phyloP scores from a whole-genome alignment of 768 basidiomycete genomes.

The Russula ochroleuca region DNA sequence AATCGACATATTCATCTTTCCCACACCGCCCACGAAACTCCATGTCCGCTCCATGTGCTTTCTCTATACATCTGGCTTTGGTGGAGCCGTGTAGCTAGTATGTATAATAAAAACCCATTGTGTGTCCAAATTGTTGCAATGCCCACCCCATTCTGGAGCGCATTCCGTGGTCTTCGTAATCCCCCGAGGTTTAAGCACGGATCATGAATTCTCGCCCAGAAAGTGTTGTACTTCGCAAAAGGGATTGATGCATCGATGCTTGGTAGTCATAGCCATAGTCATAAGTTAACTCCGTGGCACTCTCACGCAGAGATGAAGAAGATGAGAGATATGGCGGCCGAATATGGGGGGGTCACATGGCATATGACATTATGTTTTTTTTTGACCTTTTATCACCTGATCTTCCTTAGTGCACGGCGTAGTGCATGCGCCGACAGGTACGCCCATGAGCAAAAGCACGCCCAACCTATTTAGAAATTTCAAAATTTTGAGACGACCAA shows the following conservation, averaged over 20 bases:
- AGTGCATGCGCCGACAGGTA: not conserved
- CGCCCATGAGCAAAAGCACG: not conserved
- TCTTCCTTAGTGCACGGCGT: not conserved
- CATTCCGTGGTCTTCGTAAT: not conserved
- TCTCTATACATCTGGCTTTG: slow-evolving; percentile 9
- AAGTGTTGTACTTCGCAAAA: not conserved
- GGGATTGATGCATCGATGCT: not conserved
- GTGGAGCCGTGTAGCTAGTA: slow-evolving; percentile 24
- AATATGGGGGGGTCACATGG: slow-evolving; percentile 1
- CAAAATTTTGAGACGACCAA: not conserved
- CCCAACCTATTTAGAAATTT: not conserved
- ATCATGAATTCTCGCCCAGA: not conserved
- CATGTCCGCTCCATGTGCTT: slow-evolving; percentile 12
- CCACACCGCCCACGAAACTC: slow-evolving; percentile 5
- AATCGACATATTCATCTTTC: not conserved
- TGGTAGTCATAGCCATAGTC: not conserved
- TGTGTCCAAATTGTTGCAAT: not conserved
- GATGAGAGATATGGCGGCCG: not conserved
- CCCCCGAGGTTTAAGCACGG: slow-evolving; percentile 6
- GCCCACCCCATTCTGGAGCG: not conserved
- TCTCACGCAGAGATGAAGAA: not conserved
- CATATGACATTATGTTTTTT: not conserved
- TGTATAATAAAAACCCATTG: slow-evolving; percentile 13
- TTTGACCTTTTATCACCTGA: not conserved
- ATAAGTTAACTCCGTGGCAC: not conserved